A percentile compares a stretch with the other conserved stretches of the same genome.
phyloP scores from a whole-genome alignment of 768 basidiomycete genomes.

The Kwoniella sp. region DNA sequence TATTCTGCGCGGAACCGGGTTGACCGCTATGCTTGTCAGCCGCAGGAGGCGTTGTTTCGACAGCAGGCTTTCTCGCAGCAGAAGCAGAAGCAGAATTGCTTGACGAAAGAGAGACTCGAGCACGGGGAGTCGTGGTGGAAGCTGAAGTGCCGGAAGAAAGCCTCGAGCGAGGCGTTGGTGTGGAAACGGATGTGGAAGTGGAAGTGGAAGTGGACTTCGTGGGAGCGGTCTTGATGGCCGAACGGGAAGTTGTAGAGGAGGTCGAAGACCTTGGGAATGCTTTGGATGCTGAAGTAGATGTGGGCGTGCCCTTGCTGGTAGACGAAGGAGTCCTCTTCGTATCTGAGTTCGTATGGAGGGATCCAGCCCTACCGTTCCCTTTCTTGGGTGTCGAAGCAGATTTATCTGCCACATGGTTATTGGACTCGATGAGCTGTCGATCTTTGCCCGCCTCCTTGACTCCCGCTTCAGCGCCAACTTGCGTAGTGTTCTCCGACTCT shows the following conservation, averaged over 20 bases:
- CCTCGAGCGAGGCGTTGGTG: neutral
- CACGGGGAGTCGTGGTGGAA: neutral
- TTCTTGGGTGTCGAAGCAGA: neutral
- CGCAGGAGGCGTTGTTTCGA: neutral
- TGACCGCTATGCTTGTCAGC: neutral
- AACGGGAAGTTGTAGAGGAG: neutral
- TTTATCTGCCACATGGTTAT: too few species aligned
- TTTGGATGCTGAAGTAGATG: neutral
- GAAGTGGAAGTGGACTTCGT: neutral
- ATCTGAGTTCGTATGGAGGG: neutral
- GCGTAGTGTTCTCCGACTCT: neutral
- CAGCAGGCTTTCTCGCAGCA: neutral
- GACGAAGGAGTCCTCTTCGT: neutral
- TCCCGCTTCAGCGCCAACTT: neutral
- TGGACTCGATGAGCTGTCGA: too few species aligned
- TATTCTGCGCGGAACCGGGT: neutral
- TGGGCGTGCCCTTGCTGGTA: neutral
- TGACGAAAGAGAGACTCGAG: neutral
- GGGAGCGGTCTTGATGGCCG: neutral
- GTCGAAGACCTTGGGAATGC: neutral
- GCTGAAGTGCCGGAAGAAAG: slow-evolving; percentile 2
- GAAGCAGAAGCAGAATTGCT: neutral
- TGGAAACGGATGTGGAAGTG: neutral
- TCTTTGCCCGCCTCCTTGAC: too few species aligned
- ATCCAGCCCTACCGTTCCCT: neutral